Conservation (phyloP, 1,284 basidiomycete species). For the Tremellales sp. region DNA sequence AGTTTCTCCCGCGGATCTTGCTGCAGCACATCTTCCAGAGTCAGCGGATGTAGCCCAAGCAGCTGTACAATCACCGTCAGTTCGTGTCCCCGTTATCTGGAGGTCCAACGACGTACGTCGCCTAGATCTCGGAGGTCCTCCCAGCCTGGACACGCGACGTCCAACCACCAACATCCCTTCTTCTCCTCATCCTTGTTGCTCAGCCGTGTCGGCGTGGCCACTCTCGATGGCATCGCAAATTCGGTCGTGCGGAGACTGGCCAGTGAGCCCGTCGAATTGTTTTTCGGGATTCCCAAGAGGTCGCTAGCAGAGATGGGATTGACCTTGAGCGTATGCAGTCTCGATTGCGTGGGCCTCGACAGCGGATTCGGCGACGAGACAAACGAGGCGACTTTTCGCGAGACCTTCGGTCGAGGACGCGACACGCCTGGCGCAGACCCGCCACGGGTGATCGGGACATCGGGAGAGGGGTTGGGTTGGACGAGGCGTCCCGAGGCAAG, state of each 20-base stretch:
- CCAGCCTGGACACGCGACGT: conserved; percentile 84
- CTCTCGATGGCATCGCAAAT: conserved; percentile 13
- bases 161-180: conserved; percentile 80
- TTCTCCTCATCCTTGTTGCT: conserved; percentile 8
- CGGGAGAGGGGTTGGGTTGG: conserved; percentile 10
- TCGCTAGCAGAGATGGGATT: conserved; percentile 45
- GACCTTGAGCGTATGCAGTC: conserved; percentile 27
- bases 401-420: conserved; percentile 3
- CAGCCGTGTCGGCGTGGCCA: conserved; percentile 10
- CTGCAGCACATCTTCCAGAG: conserved; percentile 92
- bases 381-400: conserved; percentile 17
- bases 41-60: conserved; percentile 86
- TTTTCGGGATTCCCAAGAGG: conserved; percentile 35
- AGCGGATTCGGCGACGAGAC: conserved; percentile 26
- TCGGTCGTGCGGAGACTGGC: conserved; percentile 13
- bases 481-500: conserved; percentile 10
- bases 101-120: conserved; percentile 56
- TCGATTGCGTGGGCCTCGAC: conserved; percentile 19
- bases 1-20: conserved; percentile 91
- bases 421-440: conserved; percentile 26
- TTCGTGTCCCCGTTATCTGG: neutral
- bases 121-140: conserved; percentile 84
- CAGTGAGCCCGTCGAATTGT: conserved; percentile 17
- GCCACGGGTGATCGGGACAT: conserved; percentile 19
- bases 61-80: conserved; percentile 52